phyloP scores from a whole-genome alignment of 768 basidiomycete species.

The Clitopilus passeckerianus region DNA sequence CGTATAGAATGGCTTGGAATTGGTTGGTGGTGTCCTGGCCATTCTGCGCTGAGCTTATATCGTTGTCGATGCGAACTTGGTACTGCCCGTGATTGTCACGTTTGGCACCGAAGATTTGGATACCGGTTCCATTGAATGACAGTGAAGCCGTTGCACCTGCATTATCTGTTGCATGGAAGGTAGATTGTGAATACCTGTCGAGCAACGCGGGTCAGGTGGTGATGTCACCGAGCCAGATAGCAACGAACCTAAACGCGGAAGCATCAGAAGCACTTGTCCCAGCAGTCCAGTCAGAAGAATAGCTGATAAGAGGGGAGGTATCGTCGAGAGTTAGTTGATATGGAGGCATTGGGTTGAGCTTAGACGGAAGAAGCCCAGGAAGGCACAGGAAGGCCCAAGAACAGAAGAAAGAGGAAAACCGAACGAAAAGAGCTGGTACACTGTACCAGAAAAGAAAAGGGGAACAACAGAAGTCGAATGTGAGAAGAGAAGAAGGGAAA shows the following conservation, averaged over 20 bases:
- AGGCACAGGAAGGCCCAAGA: no score
- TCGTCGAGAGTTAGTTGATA: constrained; percentile 10
- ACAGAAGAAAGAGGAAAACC: no score
- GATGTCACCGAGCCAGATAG: neutral
- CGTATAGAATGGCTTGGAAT: constrained; percentile 41
- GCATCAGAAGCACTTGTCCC: constrained; percentile 4
- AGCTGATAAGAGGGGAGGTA: constrained; percentile 13
- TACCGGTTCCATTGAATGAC: constrained; percentile 42
- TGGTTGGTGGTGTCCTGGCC: constrained; percentile 21
- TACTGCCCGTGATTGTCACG: constrained; percentile 42
- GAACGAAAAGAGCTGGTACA: no score
- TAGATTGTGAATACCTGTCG: constrained; percentile 29
- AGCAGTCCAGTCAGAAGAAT: constrained; percentile 6
- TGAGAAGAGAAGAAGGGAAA: neutral
- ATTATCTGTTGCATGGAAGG: constrained; percentile 32
- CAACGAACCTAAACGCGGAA: neutral
- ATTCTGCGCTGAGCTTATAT: constrained; percentile 13
- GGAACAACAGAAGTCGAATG: neutral
- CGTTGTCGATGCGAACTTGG: constrained; percentile 35
- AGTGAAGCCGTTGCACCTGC: constrained; percentile 29
- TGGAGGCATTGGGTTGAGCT: constrained; percentile 6
- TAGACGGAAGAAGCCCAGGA: no score
- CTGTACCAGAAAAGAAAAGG: no score
- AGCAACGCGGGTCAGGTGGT: neutral
- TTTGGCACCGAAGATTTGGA: constrained; percentile 47